phyloP scores from a whole-genome alignment of 1,284 basidiomycete species.

The Puccinia novopanici region DNA sequence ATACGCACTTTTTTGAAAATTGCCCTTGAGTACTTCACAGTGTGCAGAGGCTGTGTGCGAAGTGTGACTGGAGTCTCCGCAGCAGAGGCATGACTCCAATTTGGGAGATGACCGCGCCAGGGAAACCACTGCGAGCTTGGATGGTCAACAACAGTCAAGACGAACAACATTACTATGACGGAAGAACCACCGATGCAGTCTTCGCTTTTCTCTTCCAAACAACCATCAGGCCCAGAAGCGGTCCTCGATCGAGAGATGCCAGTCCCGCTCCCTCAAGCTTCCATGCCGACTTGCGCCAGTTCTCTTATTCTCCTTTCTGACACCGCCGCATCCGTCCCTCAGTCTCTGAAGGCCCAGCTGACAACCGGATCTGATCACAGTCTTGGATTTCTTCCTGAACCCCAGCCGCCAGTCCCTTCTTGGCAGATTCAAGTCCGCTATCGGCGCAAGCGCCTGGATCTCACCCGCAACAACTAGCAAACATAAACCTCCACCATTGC shows the following conservation, averaged over 20 bases:
- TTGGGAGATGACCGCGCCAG: no score
- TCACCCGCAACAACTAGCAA: conserved; percentile 26
- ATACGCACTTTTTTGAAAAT: no score
- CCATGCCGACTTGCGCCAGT: conserved; percentile 8
- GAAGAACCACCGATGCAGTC: conserved; percentile 1
- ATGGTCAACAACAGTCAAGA: no score
- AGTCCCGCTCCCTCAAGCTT: conserved; percentile 21
- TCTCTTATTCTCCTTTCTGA: conserved; percentile 44
- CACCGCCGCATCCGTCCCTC: conserved; percentile 1
- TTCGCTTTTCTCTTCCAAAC: conserved; percentile 25
- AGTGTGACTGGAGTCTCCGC: no score
- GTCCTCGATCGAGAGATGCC: conserved; percentile 16
- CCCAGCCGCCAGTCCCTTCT: conserved; percentile 24
- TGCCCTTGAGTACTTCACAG: no score
- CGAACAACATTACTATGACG: background rate
- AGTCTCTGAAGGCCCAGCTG: background rate
- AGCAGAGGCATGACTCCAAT: no score
- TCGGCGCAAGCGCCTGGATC: conserved; percentile 45
- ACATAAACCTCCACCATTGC: conserved; percentile 33
- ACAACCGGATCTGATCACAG: conserved; percentile 11
- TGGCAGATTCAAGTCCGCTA: conserved; percentile 46
- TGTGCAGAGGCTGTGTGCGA: no score
- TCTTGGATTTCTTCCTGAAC: background rate
- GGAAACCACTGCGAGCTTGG: no score
- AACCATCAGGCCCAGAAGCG: background rate